These are phyloP conservation scores for Candida suzukii DNA, from an alignment of 805 yeast species.

Conservation along the genomic window DNA sequence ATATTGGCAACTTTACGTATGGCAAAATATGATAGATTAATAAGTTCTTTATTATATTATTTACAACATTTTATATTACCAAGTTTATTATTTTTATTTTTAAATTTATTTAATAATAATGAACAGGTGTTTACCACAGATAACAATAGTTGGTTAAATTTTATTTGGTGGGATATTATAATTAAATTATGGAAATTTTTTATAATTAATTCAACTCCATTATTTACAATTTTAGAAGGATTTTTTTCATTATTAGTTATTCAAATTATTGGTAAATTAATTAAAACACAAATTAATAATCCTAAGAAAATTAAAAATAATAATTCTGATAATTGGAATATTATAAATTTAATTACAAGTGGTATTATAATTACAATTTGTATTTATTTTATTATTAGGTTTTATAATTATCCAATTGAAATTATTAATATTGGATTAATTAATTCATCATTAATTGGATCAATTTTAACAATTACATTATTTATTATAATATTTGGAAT, in stretches of 20 bases:
- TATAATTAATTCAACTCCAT: conserved; percentile 76
- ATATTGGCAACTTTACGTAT: conserved; percentile 67
- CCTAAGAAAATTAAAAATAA: background rate
- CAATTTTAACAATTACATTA: conserved; percentile 67
- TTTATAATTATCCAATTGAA: conserved; percentile 72
- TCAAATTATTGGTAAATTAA: conserved; percentile 83
- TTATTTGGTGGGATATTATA: conserved; percentile 28
- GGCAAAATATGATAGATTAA: conserved; percentile 36
- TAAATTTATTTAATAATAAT: conserved; percentile 37
- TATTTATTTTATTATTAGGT: conserved; percentile 71
- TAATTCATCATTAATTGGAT: conserved; percentile 81
- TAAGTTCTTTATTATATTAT: conserved; percentile 52
- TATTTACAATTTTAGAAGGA: conserved; percentile 87
- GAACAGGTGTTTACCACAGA: background rate
- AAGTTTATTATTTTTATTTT: conserved; percentile 62
- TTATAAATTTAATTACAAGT: conserved; percentile 61
- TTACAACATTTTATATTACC: conserved; percentile 82
- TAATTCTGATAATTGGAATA: conserved; percentile 73
- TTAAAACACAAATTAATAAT: conserved; percentile 57
- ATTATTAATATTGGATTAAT: conserved; percentile 52
- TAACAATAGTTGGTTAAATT: background rate
- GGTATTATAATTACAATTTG: conserved; percentile 73
- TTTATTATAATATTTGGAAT: conserved; percentile 81
- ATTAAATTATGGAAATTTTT: conserved; percentile 66
- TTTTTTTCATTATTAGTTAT: conserved; percentile 87